A percentile compares a stretch with the other conserved stretches of the same genome.
Conservation (phyloP, 2,329 filamentous ascomycete genomes). For the Colletotrichum orbiculare region DNA sequence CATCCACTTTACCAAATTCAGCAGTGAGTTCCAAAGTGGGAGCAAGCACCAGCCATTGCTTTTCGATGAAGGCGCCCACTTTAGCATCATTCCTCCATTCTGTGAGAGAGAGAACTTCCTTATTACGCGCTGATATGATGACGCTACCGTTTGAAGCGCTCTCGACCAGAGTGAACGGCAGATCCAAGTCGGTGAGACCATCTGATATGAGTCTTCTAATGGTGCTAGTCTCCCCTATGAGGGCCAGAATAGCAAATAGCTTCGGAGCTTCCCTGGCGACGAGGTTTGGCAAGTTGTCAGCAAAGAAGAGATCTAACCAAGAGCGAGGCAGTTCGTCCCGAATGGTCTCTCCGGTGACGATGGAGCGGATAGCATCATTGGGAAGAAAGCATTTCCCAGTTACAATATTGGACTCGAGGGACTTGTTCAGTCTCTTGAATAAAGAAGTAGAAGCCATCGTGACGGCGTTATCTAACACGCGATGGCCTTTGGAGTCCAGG, state of each 20-base stretch:
- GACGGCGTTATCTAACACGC: too few relatives aligned
- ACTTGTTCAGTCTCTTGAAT: too few relatives aligned
- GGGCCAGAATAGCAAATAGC: background rate
- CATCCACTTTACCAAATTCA: background rate
- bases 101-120: background rate
- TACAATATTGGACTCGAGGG: too few relatives aligned
- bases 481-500: too few relatives aligned
- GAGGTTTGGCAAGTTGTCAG: background rate
- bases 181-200: slow-evolving; percentile 4
- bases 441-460: too few relatives aligned
- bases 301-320: background rate
- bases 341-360: too few relatives aligned
- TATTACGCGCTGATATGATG: background rate
- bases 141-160: background rate
- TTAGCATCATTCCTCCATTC: background rate
- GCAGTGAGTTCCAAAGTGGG: background rate
- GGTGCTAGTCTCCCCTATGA: background rate
- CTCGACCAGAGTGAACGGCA: background rate
- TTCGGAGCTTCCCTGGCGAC: background rate
- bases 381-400: too few relatives aligned
- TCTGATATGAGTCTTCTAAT: background rate
- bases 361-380: too few relatives aligned
- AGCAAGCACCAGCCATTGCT: slow-evolving; percentile 11
- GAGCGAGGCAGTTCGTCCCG: background rate
- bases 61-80: background rate